Percentiles rank a stretch among this genome's conserved stretches.
Evolutionary conservation across 2,329 filamentous ascomycete species (phyloP).

Genomic region (Ilyonectria mors-panacis): DNA sequence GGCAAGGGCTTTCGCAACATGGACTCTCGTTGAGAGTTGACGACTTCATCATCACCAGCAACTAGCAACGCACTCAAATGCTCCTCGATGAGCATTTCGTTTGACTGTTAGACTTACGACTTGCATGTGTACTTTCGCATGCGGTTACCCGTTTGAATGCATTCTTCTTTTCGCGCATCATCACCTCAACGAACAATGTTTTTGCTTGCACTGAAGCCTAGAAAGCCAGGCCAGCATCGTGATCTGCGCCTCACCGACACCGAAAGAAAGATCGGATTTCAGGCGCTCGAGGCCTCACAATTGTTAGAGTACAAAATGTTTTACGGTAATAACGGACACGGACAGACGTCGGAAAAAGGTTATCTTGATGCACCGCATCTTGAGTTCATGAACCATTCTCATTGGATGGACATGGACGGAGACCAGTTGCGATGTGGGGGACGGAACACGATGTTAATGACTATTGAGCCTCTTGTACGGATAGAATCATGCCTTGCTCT

Average conservation of each 20-base stretch:
- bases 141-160: neutral
- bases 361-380: conserved; percentile 9
- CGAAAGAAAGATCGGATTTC: neutral
- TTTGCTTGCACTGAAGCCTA: conserved; percentile 1
- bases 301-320: conserved; percentile 40
- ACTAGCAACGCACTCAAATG: conserved; percentile 5
- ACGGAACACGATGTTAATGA: conserved; percentile 17
- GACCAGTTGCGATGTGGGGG: neutral
- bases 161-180: neutral
- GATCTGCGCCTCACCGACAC: neutral
- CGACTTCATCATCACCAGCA: neutral
- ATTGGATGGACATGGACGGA: neutral
- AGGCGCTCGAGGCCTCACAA: conserved; percentile 13
- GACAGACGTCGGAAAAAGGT: conserved; percentile 31
- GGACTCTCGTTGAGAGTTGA: conserved; percentile 34
- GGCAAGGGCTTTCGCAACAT: conserved; percentile 33
- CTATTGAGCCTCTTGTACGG: conserved; percentile 20
- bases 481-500: conserved; percentile 19
- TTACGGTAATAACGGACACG: conserved; percentile 45
- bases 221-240: neutral
- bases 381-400: neutral
- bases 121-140: conserved; percentile 46
- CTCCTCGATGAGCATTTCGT: conserved; percentile 47
- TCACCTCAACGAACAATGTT: neutral
- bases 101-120: conserved; percentile 53